Percentiles rank a stretch among this genome's conserved stretches.
phyloP scores from a whole-genome alignment of 345 rosid species.

The Moricandia arvensis region DNA sequence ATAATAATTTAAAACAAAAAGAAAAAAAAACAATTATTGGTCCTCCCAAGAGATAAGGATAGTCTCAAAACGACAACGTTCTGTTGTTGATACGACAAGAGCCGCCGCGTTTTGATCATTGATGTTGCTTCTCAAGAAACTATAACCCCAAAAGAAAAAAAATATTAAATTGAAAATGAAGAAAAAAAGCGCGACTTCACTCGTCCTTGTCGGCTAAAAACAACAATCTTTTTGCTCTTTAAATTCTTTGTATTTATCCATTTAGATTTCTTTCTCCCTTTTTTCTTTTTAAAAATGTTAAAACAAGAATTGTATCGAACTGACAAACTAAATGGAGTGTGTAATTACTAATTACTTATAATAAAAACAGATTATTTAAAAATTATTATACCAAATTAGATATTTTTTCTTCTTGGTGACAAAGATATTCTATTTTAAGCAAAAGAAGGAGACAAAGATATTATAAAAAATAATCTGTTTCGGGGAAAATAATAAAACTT shows the following conservation, averaged over 20 bases:
- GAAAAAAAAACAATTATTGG: conserved; percentile 25
- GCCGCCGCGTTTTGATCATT: conserved; percentile 39
- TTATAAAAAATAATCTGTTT: neutral
- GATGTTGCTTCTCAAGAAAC: conserved; percentile 32
- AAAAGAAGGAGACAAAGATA: neutral
- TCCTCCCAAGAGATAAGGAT: conserved; percentile 34
- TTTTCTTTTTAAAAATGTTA: neutral
- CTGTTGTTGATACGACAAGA: conserved; percentile 28
- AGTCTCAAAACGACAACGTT: conserved; percentile 30
- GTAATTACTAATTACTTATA: neutral
- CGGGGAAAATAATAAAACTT: conserved; percentile 15
- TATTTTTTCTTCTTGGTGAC: neutral
- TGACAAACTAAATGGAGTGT: neutral
- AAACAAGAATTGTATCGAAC: neutral
- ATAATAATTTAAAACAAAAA: too few relatives aligned
- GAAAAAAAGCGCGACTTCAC: conserved; percentile 11
- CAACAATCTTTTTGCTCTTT: neutral
- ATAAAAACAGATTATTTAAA: neutral
- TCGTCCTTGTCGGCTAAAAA: conserved; percentile 32
- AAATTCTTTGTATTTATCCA: neutral
- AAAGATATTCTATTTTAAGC: neutral
- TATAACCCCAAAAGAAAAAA: neutral
- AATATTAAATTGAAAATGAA: neutral
- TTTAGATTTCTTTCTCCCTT: neutral
- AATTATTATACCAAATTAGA: neutral